These are phyloP conservation scores for Terana coerulea DNA, from an alignment of 768 basidiomycete species.

Conservation along the genomic window DNA sequence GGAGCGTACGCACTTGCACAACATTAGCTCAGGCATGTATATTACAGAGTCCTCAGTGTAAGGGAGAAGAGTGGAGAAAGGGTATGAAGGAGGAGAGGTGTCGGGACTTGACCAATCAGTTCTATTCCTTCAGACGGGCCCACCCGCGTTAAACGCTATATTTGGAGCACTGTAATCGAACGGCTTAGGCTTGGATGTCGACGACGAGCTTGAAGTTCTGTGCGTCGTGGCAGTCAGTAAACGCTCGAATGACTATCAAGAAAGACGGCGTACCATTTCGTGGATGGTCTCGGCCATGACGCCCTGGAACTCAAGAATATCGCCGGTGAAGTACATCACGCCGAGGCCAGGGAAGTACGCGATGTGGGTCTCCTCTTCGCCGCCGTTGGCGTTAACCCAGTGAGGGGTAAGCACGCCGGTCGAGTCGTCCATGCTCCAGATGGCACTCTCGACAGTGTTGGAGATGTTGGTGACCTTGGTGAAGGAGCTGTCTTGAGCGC, in stretches of 20 bases:
- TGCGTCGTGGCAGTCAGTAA: background rate
- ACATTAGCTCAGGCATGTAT: too few species aligned
- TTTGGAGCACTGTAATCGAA: too few species aligned
- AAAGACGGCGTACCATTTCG: background rate
- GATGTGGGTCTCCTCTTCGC: background rate
- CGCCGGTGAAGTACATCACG: slow-evolving; percentile 5
- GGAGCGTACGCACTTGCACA: slow-evolving; percentile 1
- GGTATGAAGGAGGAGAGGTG: too few species aligned
- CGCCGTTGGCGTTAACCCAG: slow-evolving; percentile 2
- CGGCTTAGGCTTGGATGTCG: background rate
- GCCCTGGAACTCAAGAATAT: background rate
- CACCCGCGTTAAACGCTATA: too few species aligned
- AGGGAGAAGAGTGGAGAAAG: background rate
- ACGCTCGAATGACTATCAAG: background rate
- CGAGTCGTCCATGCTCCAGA: slow-evolving; percentile 6
- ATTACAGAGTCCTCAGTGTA: too few species aligned
- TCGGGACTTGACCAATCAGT: too few species aligned
- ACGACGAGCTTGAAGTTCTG: slow-evolving; percentile 1
- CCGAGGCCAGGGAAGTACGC: background rate
- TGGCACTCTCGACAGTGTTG: slow-evolving; percentile 3
- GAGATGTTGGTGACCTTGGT: background rate
- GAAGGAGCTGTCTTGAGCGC: background rate
- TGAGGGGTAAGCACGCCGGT: background rate
- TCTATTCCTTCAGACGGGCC: too few species aligned
- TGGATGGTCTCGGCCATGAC: background rate